These are phyloP conservation scores for Capsicum pubescens DNA, from an alignment of 257 asterid genomes.

Conservation along the genomic window DNA sequence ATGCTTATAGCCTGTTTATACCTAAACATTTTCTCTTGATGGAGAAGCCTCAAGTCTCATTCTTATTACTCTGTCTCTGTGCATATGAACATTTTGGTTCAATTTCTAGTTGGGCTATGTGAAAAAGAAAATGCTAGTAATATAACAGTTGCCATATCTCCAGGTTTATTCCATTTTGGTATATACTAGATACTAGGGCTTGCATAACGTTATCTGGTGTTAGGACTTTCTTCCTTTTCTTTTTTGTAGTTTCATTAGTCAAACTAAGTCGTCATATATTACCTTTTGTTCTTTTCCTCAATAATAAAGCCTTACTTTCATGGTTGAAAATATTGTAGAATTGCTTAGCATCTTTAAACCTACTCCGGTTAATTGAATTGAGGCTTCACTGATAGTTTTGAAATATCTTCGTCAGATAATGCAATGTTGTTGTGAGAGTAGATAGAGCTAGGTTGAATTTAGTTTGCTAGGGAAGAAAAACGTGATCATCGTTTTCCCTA, in stretches of 20 bases:
- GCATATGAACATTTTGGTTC: not conserved
- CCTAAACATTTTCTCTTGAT: not conserved
- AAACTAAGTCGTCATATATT: not conserved
- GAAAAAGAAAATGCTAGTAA: not conserved
- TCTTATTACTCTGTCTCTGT: not conserved
- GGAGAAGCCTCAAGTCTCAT: not conserved
- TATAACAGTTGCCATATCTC: not conserved
- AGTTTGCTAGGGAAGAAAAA: not conserved
- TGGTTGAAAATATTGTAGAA: not conserved
- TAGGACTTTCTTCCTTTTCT: not conserved
- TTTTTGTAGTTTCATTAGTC: not conserved
- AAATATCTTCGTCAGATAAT: not conserved
- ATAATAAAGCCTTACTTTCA: not conserved
- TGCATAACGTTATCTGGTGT: not conserved
- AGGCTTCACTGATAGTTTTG: not conserved
- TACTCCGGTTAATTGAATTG: not conserved
- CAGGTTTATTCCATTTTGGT: not conserved
- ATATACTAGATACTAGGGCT: not conserved
- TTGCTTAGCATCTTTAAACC: not conserved
- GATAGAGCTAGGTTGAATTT: slow-evolving; percentile 2
- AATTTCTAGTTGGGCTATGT: not conserved
- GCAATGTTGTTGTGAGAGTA: slow-evolving; percentile 11
- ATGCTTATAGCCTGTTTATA: not conserved
- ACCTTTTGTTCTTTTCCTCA: not conserved
- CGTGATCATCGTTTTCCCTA: not conserved